phyloP scores from a whole-genome alignment of 306 rosid genomes.

The Fragaria vesca region DNA sequence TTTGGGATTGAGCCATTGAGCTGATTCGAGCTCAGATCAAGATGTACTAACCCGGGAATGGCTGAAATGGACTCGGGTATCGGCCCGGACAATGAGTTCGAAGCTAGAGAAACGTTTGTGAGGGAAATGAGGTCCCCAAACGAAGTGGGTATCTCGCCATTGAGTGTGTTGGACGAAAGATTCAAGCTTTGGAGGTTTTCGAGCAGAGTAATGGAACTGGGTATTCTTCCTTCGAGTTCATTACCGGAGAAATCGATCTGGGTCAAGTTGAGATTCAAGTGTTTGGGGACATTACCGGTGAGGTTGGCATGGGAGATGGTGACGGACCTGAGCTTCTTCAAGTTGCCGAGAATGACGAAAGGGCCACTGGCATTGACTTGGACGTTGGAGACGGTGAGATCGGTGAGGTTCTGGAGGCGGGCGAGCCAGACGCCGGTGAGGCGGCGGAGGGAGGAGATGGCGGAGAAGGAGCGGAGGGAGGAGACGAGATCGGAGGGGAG shows the following conservation, averaged over 20 bases:
- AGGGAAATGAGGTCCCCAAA: slow-evolving; percentile 73
- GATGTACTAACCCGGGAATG: slow-evolving; percentile 51
- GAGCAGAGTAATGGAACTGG: slow-evolving; percentile 58
- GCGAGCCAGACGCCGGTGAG: slow-evolving; percentile 87
- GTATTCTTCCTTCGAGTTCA: slow-evolving; percentile 59
- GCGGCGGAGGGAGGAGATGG: slow-evolving; percentile 51
- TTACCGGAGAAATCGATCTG: slow-evolving; percentile 75
- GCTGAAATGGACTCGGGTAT: slow-evolving; percentile 77
- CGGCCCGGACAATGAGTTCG: slow-evolving; percentile 73
- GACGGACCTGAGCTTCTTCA: slow-evolving; percentile 60
- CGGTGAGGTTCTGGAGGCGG: slow-evolving; percentile 71
- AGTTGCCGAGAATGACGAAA: slow-evolving; percentile 68
- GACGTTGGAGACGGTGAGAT: slow-evolving; percentile 61
- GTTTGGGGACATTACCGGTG: slow-evolving; percentile 63
- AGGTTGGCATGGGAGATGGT: slow-evolving; percentile 76
- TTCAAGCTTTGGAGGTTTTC: slow-evolving; percentile 57
- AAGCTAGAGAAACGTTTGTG: slow-evolving; percentile 53
- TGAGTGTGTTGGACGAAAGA: slow-evolving; percentile 59
- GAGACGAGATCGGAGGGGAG: slow-evolving; percentile 65
- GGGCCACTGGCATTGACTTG: slow-evolving; percentile 62
- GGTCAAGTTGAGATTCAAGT: slow-evolving; percentile 60
- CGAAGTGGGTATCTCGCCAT: slow-evolving; percentile 67
- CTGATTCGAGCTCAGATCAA: slow-evolving; percentile 93
- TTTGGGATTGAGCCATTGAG: slow-evolving; percentile 82
- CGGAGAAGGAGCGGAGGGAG: slow-evolving; percentile 77